Conservation (phyloP, 78 protist species). For the Dictyostelium purpureum region DNA sequence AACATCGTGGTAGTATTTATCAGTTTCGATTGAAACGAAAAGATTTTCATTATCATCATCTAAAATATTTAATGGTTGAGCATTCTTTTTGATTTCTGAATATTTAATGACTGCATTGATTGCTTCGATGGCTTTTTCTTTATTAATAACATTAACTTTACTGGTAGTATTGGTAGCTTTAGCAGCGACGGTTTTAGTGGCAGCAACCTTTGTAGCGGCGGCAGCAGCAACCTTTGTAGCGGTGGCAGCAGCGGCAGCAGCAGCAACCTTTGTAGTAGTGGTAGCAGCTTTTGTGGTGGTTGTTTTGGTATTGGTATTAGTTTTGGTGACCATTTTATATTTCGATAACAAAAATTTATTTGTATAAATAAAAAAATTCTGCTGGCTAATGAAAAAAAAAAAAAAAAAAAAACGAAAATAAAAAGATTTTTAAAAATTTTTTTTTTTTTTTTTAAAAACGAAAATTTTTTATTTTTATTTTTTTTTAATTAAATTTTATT, state of each 20-base stretch:
- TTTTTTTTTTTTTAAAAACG: too few species aligned
- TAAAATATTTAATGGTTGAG: not conserved
- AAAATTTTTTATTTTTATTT: not conserved
- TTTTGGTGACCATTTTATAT: too few species aligned
- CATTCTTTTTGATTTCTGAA: not conserved
- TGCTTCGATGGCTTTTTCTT: conserved; percentile 23
- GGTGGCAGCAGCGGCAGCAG: not conserved
- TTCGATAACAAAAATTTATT: too few species aligned
- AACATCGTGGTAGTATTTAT: not conserved
- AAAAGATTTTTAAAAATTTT: not conserved
- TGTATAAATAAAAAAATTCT: too few species aligned
- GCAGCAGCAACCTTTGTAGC: not conserved
- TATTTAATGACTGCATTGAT: not conserved
- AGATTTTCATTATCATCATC: not conserved
- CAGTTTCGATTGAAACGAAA: not conserved
- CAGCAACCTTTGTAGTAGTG: not conserved
- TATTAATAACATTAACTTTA: not conserved
- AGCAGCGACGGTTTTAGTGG: not conserved
- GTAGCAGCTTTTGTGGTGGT: not conserved
- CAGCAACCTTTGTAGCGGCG: not conserved
- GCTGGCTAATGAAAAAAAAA: not conserved
- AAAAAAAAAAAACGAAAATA: not conserved
- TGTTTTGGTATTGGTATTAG: too few species aligned
- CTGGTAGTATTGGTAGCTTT: not conserved
- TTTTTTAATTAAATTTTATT: not conserved